Evolutionary conservation across 257 asterid genomes (phyloP).

Genomic region (Solanum pimpinellifolium): DNA sequence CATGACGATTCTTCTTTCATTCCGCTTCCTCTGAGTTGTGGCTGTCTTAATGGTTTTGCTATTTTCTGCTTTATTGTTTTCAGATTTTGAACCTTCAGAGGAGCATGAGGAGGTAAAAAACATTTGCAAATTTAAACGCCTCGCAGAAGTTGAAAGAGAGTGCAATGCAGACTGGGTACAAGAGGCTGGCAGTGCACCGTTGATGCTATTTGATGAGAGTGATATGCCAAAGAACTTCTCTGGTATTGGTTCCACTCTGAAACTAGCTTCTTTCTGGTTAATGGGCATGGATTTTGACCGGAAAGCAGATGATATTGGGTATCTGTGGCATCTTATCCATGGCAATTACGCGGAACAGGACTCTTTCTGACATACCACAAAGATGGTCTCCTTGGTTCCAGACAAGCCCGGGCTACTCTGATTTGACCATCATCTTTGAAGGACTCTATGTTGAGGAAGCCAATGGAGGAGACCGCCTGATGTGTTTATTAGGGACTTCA

Average conservation of each 20-base stretch:
- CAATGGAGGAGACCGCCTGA: neutral
- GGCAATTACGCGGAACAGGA: neutral
- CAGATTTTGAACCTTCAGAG: constrained; percentile 1
- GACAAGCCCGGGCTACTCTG: constrained; percentile 1
- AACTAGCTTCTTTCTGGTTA: neutral
- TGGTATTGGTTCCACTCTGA: neutral
- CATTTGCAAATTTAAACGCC: constrained; percentile 1
- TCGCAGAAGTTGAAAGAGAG: constrained; percentile 5
- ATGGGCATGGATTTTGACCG: neutral
- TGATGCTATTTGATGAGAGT: neutral
- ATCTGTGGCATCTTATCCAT: neutral
- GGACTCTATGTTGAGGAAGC: neutral
- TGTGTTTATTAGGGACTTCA: neutral
- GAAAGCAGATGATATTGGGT: neutral
- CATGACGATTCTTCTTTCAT: neutral
- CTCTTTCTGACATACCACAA: neutral
- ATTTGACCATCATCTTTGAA: neutral
- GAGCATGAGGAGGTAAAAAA: neutral
- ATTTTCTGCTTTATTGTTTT: neutral
- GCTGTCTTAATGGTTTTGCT: neutral
- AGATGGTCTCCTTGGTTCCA: constrained; percentile 2
- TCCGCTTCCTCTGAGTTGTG: neutral
- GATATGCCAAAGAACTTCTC: neutral
- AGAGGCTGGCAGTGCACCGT: neutral
- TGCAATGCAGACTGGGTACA: constrained; percentile 8